phyloP scores from a whole-genome alignment of 257 asterid genomes.

The Solanum bulbocastanum region DNA sequence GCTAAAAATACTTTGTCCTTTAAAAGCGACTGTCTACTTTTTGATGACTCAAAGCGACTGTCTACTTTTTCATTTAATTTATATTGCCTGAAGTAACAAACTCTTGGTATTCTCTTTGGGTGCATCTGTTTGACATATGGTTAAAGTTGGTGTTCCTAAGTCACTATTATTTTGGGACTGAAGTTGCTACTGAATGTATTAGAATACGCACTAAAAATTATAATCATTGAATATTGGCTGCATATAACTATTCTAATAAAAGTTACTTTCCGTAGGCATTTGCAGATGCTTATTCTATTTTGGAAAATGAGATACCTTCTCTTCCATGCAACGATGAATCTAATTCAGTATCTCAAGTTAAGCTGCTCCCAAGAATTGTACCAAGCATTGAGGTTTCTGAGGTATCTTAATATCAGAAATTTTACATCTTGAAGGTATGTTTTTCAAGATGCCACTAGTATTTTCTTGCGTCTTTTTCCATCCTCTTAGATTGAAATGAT shows the following conservation, averaged over 20 bases:
- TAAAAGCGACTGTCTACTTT: not conserved
- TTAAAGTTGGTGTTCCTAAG: not conserved
- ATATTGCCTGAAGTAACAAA: not conserved
- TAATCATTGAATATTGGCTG: not conserved
- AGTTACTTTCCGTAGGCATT: conserved; percentile 56
- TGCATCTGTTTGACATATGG: not conserved
- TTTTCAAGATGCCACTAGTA: not conserved
- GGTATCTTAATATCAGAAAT: conserved; percentile 32
- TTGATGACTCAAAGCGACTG: not conserved
- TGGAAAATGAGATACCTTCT: conserved; percentile 55
- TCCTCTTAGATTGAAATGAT: not conserved
- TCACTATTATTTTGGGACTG: not conserved
- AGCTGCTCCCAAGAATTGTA: conserved; percentile 78
- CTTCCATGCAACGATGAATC: conserved; percentile 35
- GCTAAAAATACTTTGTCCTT: not conserved
- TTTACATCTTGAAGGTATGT: conserved; percentile 17
- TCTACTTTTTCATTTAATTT: not conserved
- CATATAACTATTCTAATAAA: not conserved
- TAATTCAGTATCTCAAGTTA: conserved; percentile 28
- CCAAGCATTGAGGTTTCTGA: conserved; percentile 68
- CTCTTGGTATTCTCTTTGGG: not conserved
- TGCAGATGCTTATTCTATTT: conserved; percentile 94
- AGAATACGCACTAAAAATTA: not conserved
- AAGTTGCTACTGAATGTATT: not conserved
- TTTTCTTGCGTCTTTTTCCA: not conserved